These are phyloP conservation scores for Mortierella sp. DNA, from an alignment of 371 early-diverging fungal genomes.

Conservation along the genomic window DNA sequence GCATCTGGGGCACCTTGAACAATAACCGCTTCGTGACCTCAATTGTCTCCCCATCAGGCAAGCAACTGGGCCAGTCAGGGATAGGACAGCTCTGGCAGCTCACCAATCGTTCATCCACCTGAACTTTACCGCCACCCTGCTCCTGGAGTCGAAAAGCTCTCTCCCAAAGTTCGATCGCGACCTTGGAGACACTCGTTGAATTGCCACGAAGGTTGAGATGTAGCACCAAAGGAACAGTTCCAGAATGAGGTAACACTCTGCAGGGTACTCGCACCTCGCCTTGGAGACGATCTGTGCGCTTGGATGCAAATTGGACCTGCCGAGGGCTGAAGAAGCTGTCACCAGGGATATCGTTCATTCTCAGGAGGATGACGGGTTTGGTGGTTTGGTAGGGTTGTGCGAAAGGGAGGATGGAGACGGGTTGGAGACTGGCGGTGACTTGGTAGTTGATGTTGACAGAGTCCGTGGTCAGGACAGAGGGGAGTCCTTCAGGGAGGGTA, in stretches of 20 bases:
- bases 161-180: conserved; percentile 31
- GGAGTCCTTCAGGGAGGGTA: background rate
- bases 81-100: conserved; percentile 20
- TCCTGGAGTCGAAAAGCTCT: conserved; percentile 10
- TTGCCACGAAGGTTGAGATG: conserved; percentile 17
- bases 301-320: conserved; percentile 3
- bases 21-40: conserved; percentile 12
- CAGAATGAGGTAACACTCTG: conserved; percentile 12
- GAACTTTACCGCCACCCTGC: background rate
- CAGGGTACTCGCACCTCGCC: conserved; percentile 5
- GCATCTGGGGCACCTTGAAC: conserved; percentile 18
- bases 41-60: background rate
- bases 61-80: conserved; percentile 12
- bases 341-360: background rate
- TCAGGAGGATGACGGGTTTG: conserved; percentile 15
- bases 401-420: conserved; percentile 26
- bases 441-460: conserved; percentile 32
- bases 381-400: conserved; percentile 18
- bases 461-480: conserved; percentile 10
- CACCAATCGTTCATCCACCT: conserved; percentile 18
- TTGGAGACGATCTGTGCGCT: conserved; percentile 1
- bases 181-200: conserved; percentile 13
- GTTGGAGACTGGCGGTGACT: conserved; percentile 16
- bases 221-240: conserved; percentile 14
- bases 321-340: background rate